Percentiles rank a stretch among this genome's conserved stretches.
Evolutionary conservation across 306 rosid genomes (phyloP).

Genomic region (Glycine soja): DNA sequence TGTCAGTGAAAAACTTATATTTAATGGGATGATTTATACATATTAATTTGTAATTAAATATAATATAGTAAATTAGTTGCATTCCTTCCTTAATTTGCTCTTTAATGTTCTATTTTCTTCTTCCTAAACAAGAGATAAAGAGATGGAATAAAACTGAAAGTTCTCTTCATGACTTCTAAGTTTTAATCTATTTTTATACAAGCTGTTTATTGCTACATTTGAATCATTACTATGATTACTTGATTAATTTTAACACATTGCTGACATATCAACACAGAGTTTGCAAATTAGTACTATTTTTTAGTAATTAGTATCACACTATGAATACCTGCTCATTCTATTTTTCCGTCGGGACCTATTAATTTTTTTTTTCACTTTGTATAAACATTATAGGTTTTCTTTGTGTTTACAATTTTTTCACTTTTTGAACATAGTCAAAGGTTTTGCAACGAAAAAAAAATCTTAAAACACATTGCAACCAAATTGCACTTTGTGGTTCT

Average conservation of each 20-base stretch:
- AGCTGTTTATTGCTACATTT: not conserved
- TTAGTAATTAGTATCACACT: not conserved
- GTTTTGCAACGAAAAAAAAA: not conserved
- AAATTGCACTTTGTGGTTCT: slow-evolving; percentile 40
- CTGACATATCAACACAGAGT: not conserved
- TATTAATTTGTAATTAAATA: slow-evolving; percentile 9
- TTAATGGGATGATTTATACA: not conserved
- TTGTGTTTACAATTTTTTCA: slow-evolving; percentile 32
- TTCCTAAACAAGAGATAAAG: not conserved
- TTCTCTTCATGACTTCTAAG: slow-evolving; percentile 8
- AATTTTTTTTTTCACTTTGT: not conserved
- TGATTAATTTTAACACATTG: not conserved
- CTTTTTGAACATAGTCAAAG: not conserved
- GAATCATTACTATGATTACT: not conserved
- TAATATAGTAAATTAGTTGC: slow-evolving; percentile 2
- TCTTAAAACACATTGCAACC: not conserved
- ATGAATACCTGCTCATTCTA: not conserved
- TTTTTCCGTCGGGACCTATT: too few relatives aligned
- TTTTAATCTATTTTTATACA: not conserved
- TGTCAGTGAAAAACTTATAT: slow-evolving; percentile 8
- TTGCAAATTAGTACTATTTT: not conserved
- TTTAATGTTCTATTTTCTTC: not conserved
- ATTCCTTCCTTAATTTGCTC: slow-evolving; percentile 3
- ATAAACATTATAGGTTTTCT: slow-evolving; percentile 22
- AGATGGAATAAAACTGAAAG: slow-evolving; percentile 11